Conservation (phyloP, 2,329 filamentous ascomycete genomes). For the Clarireedia monteithiana region DNA sequence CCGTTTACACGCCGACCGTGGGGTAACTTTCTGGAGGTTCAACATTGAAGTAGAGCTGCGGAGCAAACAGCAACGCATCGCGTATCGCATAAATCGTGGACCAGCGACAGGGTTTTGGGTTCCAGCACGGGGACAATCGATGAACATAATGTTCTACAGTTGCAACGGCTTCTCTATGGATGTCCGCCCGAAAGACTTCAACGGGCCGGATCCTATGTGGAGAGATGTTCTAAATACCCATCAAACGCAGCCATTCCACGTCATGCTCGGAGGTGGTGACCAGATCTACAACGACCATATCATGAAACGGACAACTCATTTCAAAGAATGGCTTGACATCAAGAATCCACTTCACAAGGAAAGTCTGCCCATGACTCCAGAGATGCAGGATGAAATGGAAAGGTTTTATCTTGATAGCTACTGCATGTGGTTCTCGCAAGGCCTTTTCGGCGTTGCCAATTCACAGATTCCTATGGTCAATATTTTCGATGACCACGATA, state of each 20-base stretch:
- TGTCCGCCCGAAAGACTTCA: slow-evolving; percentile 71
- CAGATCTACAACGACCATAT: slow-evolving; percentile 93
- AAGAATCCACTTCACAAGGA: slow-evolving; percentile 76
- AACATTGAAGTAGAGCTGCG: slow-evolving; percentile 86
- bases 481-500: slow-evolving; percentile 93
- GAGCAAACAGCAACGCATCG: slow-evolving; percentile 72
- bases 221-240: slow-evolving; percentile 90
- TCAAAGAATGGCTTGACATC: slow-evolving; percentile 77
- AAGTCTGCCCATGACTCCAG: slow-evolving; percentile 64
- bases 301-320: slow-evolving; percentile 65
- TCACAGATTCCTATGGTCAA: slow-evolving; percentile 98
- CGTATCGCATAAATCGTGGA: slow-evolving; percentile 90
- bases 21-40: slow-evolving; percentile 95
- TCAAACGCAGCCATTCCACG: slow-evolving; percentile 87
- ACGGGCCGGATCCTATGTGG: slow-evolving; percentile 93
- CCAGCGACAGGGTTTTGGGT: slow-evolving; percentile 93
- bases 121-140: slow-evolving; percentile 70
- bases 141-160: slow-evolving; percentile 99
- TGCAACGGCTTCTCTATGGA: slow-evolving; percentile 91
- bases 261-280: slow-evolving; percentile 95
- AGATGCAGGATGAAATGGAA: slow-evolving; percentile 85
- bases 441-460: slow-evolving; percentile 84
- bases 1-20: slow-evolving; percentile 75
- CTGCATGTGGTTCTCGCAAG: slow-evolving; percentile 92
- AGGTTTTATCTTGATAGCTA: slow-evolving; percentile 83